phyloP scores from a whole-genome alignment of 2,329 filamentous ascomycete species.

The Arthrobotrys musiformis region DNA sequence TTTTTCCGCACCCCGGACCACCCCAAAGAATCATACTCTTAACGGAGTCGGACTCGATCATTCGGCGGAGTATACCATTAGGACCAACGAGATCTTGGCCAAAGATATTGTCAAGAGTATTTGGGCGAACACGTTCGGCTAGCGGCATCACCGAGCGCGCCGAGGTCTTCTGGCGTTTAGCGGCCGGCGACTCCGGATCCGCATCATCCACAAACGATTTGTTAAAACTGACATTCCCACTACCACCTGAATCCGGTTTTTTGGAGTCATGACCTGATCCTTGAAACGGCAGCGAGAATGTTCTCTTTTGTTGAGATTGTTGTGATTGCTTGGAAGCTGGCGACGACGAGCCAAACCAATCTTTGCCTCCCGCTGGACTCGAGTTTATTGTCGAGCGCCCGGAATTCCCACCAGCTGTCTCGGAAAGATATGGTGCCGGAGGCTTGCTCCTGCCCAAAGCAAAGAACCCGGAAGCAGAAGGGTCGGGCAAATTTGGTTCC shows the following conservation, averaged over 20 bases:
- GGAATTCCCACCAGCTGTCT: not conserved
- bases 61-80: slow-evolving; percentile 81
- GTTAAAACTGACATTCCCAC: not conserved
- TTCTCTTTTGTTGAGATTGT: slow-evolving; percentile 38
- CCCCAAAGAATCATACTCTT: slow-evolving; percentile 98
- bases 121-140: slow-evolving; percentile 92
- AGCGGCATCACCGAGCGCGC: slow-evolving; percentile 76
- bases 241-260: not conserved
- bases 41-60: slow-evolving; percentile 86
- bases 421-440: not conserved
- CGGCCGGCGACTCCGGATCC: slow-evolving; percentile 56
- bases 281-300: slow-evolving; percentile 33
- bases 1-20: slow-evolving; percentile 82
- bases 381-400: slow-evolving; percentile 18
- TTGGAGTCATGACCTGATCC: slow-evolving; percentile 15
- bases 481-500: slow-evolving; percentile 26
- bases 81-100: slow-evolving; percentile 92
- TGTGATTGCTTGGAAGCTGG: slow-evolving; percentile 22
- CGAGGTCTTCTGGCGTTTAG: slow-evolving; percentile 58
- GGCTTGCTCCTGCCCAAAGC: slow-evolving; percentile 15
- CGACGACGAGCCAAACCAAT: slow-evolving; percentile 7
- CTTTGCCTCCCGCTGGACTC: slow-evolving; percentile 8
- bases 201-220: slow-evolving; percentile 31
- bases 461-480: slow-evolving; percentile 27
- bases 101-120: slow-evolving; percentile 82